Evolutionary conservation across 1,139 yeast species (phyloP).

Genomic region (Zhuliangozyma blackwelliae): DNA sequence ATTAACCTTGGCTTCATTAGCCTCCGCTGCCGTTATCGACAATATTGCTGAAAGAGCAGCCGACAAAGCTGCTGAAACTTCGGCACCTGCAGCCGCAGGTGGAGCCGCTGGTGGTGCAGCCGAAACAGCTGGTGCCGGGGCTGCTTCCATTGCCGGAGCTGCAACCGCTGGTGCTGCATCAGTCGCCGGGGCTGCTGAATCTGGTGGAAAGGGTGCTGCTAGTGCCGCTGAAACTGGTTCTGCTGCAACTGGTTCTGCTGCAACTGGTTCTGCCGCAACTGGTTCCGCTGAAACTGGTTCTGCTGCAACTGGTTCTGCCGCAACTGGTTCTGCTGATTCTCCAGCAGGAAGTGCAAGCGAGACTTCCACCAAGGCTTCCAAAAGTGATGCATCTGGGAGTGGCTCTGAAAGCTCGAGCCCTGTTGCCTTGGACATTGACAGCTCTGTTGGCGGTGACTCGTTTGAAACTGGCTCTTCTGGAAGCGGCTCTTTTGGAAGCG

Average conservation of each 20-base stretch:
- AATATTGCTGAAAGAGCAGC: conserved; percentile 4
- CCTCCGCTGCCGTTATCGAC: conserved; percentile 1
- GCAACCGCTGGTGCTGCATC: conserved; percentile 2
- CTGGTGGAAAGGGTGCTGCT: too few relatives aligned
- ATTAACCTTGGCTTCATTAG: conserved; percentile 1
- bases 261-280: background rate
- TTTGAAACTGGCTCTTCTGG: background rate
- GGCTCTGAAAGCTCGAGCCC: background rate
- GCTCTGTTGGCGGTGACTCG: background rate
- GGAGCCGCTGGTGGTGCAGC: conserved; percentile 3
- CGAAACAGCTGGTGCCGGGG: conserved; percentile 2
- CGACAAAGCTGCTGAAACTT: background rate
- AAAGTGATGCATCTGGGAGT: background rate
- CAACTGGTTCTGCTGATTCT: background rate
- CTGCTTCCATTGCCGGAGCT: conserved; percentile 3
- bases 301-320: background rate
- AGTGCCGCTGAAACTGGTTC: background rate
- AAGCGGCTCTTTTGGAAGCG: background rate
- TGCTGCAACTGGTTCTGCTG: background rate
- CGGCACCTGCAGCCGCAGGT: conserved; percentile 1
- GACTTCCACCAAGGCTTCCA: background rate
- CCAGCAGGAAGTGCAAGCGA: background rate
- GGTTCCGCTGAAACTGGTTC: background rate
- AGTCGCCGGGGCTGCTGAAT: background rate
- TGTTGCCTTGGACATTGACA: conserved; percentile 1